Evolutionary conservation across 495 filamentous ascomycete genomes (phyloP), one percentile per base, ranked within the genome.

Genomic region (Penicillium maclennaniae): DNA sequence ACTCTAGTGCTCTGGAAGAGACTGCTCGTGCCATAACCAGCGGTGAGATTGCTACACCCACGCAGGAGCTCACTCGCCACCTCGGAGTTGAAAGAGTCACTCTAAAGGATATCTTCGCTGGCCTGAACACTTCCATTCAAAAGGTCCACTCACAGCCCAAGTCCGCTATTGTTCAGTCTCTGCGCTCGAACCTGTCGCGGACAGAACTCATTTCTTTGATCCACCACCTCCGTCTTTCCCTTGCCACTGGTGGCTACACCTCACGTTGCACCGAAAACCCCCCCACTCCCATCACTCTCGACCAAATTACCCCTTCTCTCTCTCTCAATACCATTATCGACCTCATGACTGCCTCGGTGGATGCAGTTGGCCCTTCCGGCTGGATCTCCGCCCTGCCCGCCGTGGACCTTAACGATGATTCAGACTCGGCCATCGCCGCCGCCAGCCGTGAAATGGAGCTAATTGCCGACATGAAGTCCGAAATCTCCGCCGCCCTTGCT

Each of bases 311-410:
- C 1, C 80, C 45, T 56, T 65, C 48, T 60, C 83, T 63, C 63
- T 78, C 45, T 68, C 81, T 57, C 19, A 75, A 81, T 36, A 79
- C 72, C 10, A 81, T 80, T 63, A 79, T 81, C 27, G 79, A 84
- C 47, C 70, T 95, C 7, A 77, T 96, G 31, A 87, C 81, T 61
- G 83, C 85, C 56, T 84, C 88, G 38, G 76, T 96, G 9, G 91
- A 97, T 70, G 84, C 89, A 9, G 80, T 96, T n/a, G 90, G 91
- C 9, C 77, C 87, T 16, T 85, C 80, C 12, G 89, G 89, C 26
- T 97, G 88, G 88, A 81, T 96, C 46, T 73, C 83, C 7, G 83
- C 82, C 34, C 49, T 67, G 15, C 61, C 63, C 4, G 39, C 53
- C 8, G 51, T 51, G 7, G 52, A 65, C 26, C 54, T 65, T 21